These are phyloP conservation scores for Boletus subluridellus DNA, from an alignment of 1,284 basidiomycete genomes.

Conservation along the genomic window DNA sequence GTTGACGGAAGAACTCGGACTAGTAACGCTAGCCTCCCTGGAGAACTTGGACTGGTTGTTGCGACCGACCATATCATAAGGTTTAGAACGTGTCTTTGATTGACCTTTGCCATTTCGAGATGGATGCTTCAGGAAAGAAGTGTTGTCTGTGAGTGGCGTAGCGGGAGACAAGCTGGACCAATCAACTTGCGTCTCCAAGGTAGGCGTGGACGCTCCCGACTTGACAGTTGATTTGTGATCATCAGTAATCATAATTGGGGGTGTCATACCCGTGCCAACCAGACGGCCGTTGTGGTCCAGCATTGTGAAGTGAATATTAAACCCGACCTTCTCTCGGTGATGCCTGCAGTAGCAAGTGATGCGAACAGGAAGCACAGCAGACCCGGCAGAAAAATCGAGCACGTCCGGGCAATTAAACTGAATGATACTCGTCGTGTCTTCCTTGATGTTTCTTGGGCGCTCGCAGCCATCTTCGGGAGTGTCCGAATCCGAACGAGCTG, in stretches of 20 bases:
- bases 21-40: constrained; percentile 52
- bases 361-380: constrained; percentile 85
- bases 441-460: constrained; percentile 47
- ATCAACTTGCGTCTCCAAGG: constrained; percentile 39
- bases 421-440: constrained; percentile 81
- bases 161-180: constrained; percentile 40
- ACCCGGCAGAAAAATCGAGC: constrained; percentile 86
- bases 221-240: constrained; percentile 86
- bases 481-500: constrained; percentile 75
- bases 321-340: constrained; percentile 96
- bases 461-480: constrained; percentile 51
- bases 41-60: constrained; percentile 38
- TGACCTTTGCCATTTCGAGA: constrained; percentile 34
- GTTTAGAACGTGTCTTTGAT: constrained; percentile 50
- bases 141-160: constrained; percentile 30
- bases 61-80: constrained; percentile 53
- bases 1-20: constrained; percentile 48
- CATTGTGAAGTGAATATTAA: constrained; percentile 89
- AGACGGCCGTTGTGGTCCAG: constrained; percentile 77
- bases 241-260: constrained; percentile 98
- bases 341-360: constrained; percentile 99
- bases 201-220: constrained; percentile 23
- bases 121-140: constrained; percentile 44
- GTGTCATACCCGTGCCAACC: constrained; percentile 80
- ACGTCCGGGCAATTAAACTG: constrained; percentile 96